Conservation (phyloP, 176 grass and related monocot genomes). For the Triticum dicoccoides region DNA sequence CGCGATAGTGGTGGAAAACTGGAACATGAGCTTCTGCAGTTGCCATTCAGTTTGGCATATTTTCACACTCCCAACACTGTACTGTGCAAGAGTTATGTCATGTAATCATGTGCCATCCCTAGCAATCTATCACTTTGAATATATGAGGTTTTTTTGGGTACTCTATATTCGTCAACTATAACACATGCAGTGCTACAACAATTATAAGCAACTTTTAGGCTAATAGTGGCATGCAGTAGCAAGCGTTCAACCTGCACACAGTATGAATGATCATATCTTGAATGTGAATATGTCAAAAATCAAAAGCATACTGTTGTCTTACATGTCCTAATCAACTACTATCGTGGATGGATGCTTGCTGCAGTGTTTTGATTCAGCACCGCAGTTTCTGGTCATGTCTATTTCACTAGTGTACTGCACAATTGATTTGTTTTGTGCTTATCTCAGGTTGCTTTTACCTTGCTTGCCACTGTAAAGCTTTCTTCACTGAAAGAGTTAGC, state of each 20-base stretch:
- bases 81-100: neutral
- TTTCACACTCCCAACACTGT: neutral
- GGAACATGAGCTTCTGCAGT: neutral
- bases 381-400: neutral
- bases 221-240: neutral
- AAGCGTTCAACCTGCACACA: neutral
- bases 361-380: neutral
- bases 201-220: neutral
- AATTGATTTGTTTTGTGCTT: neutral
- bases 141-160: neutral
- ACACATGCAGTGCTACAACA: neutral
- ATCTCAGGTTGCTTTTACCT: neutral
- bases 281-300: slow-evolving; percentile 9
- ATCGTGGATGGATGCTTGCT: neutral
- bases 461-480: neutral
- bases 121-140: neutral
- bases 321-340: neutral
- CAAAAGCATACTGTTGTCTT: neutral
- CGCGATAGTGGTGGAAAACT: neutral
- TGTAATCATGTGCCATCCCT: neutral
- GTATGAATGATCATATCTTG: neutral
- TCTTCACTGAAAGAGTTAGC: neutral
- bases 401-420: neutral
- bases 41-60: neutral
- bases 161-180: neutral